Evolutionary conservation across 768 basidiomycete genomes (phyloP).

Genomic region (Mycena rebaudengoi): DNA sequence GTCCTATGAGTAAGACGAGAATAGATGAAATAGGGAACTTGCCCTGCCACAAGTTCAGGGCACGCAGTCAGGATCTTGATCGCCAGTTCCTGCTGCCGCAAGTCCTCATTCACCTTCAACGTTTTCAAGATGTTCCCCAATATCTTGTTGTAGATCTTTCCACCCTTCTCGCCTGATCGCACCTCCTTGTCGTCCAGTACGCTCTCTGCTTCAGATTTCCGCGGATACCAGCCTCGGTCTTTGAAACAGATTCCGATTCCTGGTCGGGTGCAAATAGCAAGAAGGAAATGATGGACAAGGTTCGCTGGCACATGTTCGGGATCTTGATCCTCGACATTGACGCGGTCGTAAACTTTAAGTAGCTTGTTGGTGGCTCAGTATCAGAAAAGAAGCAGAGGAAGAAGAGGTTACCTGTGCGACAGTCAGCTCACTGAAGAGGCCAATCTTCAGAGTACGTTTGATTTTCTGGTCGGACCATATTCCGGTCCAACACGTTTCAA

Average conservation of each 20-base stretch:
- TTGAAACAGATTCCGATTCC: conserved; percentile 89
- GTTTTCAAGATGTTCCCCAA: conserved; percentile 76
- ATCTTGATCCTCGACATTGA: conserved; percentile 54
- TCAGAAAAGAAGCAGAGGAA: not conserved
- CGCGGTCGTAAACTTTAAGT: conserved; percentile 77
- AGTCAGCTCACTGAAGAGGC: conserved; percentile 72
- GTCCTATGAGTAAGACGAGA: conserved; percentile 14
- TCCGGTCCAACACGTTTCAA: conserved; percentile 81
- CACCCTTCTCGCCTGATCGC: conserved; percentile 42
- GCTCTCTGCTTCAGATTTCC: conserved; percentile 55
- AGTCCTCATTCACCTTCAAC: conserved; percentile 90
- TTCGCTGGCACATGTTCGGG: conserved; percentile 74
- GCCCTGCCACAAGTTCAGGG: conserved; percentile 88
- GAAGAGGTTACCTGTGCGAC: conserved; percentile 64
- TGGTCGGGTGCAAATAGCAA: conserved; percentile 83
- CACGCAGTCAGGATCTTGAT: conserved; percentile 82
- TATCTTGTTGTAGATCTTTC: conserved; percentile 83
- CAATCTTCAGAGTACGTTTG: conserved; percentile 75
- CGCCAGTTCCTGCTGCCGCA: conserved; percentile 84
- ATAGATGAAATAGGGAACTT: conserved; percentile 28
- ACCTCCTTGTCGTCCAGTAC: conserved; percentile 47
- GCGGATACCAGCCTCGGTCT: conserved; percentile 91
- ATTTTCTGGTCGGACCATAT: conserved; percentile 80
- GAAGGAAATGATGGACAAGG: conserved; percentile 86
- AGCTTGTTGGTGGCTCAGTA: conserved; percentile 54